These are phyloP conservation scores for Mucor sp. DNA, from an alignment of 371 early-diverging fungal genomes.

Conservation along the genomic window DNA sequence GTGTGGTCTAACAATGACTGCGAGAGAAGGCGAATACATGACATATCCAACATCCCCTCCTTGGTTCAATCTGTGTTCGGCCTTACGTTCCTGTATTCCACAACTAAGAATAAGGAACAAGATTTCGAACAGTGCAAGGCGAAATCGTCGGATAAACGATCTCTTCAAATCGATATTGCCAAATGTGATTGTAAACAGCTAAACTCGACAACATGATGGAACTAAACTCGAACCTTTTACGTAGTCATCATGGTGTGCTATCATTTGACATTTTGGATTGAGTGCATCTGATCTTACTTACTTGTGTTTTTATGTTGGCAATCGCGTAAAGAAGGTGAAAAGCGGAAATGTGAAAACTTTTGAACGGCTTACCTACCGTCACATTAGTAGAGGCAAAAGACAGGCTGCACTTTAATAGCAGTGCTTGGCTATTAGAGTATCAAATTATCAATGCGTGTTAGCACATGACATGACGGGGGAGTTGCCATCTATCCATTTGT, in stretches of 20 bases:
- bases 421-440: not conserved
- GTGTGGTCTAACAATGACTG: slow-evolving; percentile 45
- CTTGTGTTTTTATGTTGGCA: not conserved
- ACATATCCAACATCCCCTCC: not conserved
- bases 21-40: not conserved
- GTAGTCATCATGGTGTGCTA: slow-evolving; percentile 26
- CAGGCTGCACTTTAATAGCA: not conserved
- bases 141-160: slow-evolving; percentile 1
- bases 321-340: not conserved
- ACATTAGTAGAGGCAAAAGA: not conserved
- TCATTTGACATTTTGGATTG: not conserved
- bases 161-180: not conserved
- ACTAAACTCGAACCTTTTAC: slow-evolving; percentile 43
- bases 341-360: not conserved
- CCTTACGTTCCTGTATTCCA: slow-evolving; percentile 47
- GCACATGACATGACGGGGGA: no score
- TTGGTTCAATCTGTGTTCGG: slow-evolving; percentile 46
- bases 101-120: slow-evolving; percentile 40
- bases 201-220: slow-evolving; percentile 11
- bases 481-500: no score
- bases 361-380: not conserved
- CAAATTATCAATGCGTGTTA: no score
- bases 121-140: slow-evolving; percentile 46
- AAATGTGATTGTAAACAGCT: not conserved
- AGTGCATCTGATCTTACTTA: not conserved